Conservation (phyloP, 768 basidiomycete genomes). For the Lentinula sp. region DNA sequence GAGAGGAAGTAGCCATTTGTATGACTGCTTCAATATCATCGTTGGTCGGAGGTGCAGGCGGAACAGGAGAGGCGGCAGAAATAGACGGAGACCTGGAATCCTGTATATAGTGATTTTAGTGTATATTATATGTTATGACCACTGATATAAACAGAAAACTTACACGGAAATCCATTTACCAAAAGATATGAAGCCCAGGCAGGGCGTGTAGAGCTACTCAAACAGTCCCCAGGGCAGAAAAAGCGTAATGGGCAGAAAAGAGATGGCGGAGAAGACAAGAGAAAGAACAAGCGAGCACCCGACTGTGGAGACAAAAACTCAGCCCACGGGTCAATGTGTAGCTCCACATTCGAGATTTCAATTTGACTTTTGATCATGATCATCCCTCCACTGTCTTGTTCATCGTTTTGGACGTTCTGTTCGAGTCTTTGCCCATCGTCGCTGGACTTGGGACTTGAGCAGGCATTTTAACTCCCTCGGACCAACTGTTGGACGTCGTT, state of each 20-base stretch:
- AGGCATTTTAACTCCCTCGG: background rate
- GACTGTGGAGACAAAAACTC: conserved; percentile 1
- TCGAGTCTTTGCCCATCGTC: background rate
- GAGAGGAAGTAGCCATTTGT: conserved; percentile 77
- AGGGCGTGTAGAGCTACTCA: background rate
- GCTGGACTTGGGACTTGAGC: background rate
- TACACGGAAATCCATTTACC: conserved; percentile 16
- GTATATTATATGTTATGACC: background rate
- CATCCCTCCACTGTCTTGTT: background rate
- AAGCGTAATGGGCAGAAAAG: background rate
- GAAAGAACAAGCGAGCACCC: background rate
- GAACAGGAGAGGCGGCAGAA: conserved; percentile 7
- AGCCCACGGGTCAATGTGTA: background rate
- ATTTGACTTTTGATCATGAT: background rate
- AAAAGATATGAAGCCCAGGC: conserved; percentile 10
- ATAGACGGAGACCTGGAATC: conserved; percentile 9
- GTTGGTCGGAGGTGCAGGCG: conserved; percentile 43
- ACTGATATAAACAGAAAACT: background rate
- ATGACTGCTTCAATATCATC: conserved; percentile 93
- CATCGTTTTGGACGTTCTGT: background rate
- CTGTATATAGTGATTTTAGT: background rate
- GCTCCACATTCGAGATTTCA: conserved; percentile 5
- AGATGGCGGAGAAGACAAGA: background rate
- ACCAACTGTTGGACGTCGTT: background rate
- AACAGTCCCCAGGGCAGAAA: background rate